Evolutionary conservation across 2,329 filamentous ascomycete species (phyloP).

Genomic region (Pseudogymnoascus sp.): DNA sequence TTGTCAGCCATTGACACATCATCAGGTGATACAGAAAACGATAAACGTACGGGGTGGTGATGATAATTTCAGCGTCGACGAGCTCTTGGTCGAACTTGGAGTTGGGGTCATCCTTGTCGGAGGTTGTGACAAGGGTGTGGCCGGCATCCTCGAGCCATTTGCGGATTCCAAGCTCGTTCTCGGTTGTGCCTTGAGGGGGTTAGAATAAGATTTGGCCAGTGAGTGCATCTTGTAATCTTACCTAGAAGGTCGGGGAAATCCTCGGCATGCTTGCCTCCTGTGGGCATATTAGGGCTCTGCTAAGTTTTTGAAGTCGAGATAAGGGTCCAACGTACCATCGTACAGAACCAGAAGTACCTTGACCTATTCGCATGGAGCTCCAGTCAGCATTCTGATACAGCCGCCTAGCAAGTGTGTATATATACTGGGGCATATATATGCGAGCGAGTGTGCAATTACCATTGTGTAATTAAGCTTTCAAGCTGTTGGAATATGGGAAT

Average conservation of each 20-base stretch:
- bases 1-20: conserved; percentile 7
- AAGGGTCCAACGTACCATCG: conserved; percentile 53
- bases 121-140: conserved; percentile 93
- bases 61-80: conserved; percentile 95
- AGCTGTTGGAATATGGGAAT: not conserved
- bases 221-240: not conserved
- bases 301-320: conserved; percentile 8
- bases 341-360: conserved; percentile 93
- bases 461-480: not conserved
- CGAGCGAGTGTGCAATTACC: not conserved
- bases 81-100: conserved; percentile 94
- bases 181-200: conserved; percentile 69
- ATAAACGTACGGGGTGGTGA: conserved; percentile 76
- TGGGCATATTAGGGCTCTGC: not conserved
- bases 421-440: not conserved
- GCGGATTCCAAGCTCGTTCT: conserved; percentile 95
- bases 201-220: not conserved
- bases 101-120: conserved; percentile 91
- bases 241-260: conserved; percentile 62
- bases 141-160: conserved; percentile 97
- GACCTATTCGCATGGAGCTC: conserved; percentile 50
- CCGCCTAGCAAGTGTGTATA: not conserved
- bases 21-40: conserved; percentile 9
- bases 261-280: conserved; percentile 76
- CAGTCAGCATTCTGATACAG: conserved; percentile 27